These are phyloP conservation scores for Onygenales sp. DNA, from an alignment of 2,329 filamentous ascomycete genomes.

Conservation along the genomic window DNA sequence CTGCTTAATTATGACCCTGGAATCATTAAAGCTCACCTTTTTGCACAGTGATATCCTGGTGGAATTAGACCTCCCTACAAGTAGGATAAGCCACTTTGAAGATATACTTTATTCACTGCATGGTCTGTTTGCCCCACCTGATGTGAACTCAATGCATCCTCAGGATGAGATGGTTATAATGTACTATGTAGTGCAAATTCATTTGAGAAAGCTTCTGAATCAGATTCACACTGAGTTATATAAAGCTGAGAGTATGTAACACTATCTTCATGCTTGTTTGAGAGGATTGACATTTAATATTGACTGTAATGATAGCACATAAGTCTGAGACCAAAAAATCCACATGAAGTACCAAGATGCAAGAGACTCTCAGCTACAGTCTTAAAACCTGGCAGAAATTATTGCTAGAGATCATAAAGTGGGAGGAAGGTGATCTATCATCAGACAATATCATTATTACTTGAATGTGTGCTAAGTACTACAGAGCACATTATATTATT, in stretches of 20 bases:
- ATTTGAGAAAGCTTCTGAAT: conserved; percentile 49
- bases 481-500: conserved; percentile 83
- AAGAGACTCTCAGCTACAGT: conserved; percentile 35
- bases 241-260: conserved; percentile 26
- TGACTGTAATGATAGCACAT: background rate
- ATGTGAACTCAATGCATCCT: conserved; percentile 23
- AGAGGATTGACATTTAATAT: background rate
- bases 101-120: conserved; percentile 32
- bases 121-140: conserved; percentile 20
- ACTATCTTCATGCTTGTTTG: background rate
- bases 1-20: background rate
- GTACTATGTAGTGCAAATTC: conserved; percentile 54
- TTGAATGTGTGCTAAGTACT: conserved; percentile 85
- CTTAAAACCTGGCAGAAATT: conserved; percentile 45
- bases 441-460: conserved; percentile 69
- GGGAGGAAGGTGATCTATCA: conserved; percentile 60
- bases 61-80: conserved; percentile 61
- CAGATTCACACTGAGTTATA: conserved; percentile 47
- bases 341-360: conserved; percentile 29
- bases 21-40: background rate
- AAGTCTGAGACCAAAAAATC: conserved; percentile 18
- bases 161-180: conserved; percentile 30
- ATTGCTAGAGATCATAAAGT: conserved; percentile 45
- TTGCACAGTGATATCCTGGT: conserved; percentile 73
- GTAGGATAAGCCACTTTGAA: conserved; percentile 50